Base-by-base conservation (phyloP, 1,139 yeast species). In the Yamadazyma friedrichii region DNA sequence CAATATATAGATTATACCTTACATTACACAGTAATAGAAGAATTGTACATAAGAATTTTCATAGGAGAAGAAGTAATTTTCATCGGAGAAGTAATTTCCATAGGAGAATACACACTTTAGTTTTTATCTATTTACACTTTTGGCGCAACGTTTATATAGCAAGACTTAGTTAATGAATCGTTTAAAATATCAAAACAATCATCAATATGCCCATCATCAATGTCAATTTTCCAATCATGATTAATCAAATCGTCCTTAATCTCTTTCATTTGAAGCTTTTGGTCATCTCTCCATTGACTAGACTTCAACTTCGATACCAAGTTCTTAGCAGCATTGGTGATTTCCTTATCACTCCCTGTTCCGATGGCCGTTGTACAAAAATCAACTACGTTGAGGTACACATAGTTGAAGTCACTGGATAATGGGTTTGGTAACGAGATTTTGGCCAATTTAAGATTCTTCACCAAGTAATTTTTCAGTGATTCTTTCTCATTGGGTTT, bases 381-480 rank as follows among this genome's bases (percentile, higher is more conserved):
- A 46, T 65, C 70, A n/a, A 52, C 45, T 17, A 64, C 39, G 36
- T 50, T 49, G 2, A 53, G 41, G 11, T 64, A 43, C 36, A 56
- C 56, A 40, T 56, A 52, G 41, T 55, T 62, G 30, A 59, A 43
- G 22, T 61, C 58, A 49, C 60, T 51, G 6, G 40, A 27, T n/a
- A 39, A 28, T 4, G n/a, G 17, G 15, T 34, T 13, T 12, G 44
- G 36, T 8, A 35, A 27, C 13, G 12, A 50, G 13, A 64, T 42
- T 41, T 62, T 64, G 4, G 55, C 59, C 22, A 57, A 40, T 39
- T 63, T 65, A 36, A 67, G 50, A 43, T 65, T 66, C 40, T 67
- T 67, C 16, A 48, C 44, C 39, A 68, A 48, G 43, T 49, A 66
- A 40, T 67, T 67, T 39, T 51, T 44, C 32, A 57, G 46, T 8